A percentile compares a stretch with the other conserved stretches of the same genome.
Conservation (phyloP, 345 rosid species). For the Capsella bursapastoris region DNA sequence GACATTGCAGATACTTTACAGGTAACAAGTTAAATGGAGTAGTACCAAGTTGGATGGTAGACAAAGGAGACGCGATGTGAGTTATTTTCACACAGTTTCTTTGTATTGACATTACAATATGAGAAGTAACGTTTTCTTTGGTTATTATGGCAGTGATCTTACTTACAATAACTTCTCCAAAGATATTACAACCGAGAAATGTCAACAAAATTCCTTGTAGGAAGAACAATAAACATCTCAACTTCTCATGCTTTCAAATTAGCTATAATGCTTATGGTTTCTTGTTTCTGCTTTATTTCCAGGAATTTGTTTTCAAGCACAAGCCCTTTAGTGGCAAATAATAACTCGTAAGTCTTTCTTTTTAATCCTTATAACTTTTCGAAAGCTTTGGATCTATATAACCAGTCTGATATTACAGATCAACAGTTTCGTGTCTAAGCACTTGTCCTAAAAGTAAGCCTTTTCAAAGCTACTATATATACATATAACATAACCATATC, state of each 20-base stretch:
- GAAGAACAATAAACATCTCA: slow-evolving; percentile 28
- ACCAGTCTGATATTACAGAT: slow-evolving; percentile 25
- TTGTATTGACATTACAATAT: background rate
- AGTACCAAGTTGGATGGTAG: slow-evolving; percentile 54
- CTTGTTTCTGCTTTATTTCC: slow-evolving; percentile 5
- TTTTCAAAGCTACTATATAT: slow-evolving; percentile 12
- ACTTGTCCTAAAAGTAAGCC: slow-evolving; percentile 42
- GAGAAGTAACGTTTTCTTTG: background rate
- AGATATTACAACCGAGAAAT: slow-evolving; percentile 36
- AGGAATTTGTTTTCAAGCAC: slow-evolving; percentile 65
- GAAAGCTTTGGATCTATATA: slow-evolving; percentile 11
- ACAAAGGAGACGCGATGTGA: slow-evolving; percentile 52
- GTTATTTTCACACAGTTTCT: slow-evolving; percentile 26
- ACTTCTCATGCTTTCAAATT: slow-evolving; percentile 26
- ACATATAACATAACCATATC: background rate
- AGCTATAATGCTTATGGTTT: slow-evolving; percentile 16
- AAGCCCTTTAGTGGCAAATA: slow-evolving; percentile 49
- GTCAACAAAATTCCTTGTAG: slow-evolving; percentile 46
- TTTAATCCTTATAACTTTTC: background rate
- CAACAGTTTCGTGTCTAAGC: slow-evolving; percentile 30
- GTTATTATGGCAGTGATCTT: slow-evolving; percentile 60
- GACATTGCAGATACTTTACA: slow-evolving; percentile 40
- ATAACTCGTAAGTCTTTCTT: slow-evolving; percentile 43
- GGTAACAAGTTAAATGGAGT: slow-evolving; percentile 57
- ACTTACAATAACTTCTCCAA: slow-evolving; percentile 65